Conservation (phyloP, 2,329 filamentous ascomycete genomes). For the Neofusicoccum kwambonambiense region DNA sequence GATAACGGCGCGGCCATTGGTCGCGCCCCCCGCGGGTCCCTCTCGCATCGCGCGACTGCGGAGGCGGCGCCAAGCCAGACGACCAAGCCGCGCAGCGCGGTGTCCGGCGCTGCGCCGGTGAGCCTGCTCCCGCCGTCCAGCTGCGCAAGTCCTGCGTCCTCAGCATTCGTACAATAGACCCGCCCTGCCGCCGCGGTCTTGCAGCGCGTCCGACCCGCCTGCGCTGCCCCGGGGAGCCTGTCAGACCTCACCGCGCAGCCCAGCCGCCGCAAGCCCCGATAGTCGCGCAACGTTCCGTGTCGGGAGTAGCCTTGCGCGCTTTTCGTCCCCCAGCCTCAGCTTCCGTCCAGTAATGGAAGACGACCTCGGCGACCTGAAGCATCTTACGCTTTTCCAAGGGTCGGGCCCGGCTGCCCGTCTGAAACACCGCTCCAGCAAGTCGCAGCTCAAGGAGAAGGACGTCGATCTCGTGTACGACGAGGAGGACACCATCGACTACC, state of each 20-base stretch:
- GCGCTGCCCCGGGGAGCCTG: neutral
- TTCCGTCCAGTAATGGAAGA: constrained; percentile 15
- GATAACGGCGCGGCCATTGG: neutral
- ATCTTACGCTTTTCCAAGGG: constrained; percentile 10
- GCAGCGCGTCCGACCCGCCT: neutral
- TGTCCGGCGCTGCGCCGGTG: constrained; percentile 7
- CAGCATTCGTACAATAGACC: neutral
- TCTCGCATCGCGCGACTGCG: constrained; percentile 4
- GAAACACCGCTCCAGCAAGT: constrained; percentile 6
- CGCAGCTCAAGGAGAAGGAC: constrained; percentile 13
- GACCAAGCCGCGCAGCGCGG: neutral
- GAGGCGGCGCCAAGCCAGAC: neutral
- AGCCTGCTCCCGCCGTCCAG: neutral
- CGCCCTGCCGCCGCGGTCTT: neutral
- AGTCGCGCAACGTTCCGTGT: constrained; percentile 3
- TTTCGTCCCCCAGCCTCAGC: neutral
- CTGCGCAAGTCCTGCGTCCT: neutral
- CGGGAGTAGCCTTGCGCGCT: constrained; percentile 6
- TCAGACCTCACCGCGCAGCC: neutral
- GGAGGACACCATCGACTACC: constrained; percentile 16
- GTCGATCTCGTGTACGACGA: constrained; percentile 19
- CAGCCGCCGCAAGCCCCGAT: neutral
- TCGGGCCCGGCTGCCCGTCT: neutral
- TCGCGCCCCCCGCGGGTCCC: neutral
- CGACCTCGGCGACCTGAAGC: constrained; percentile 3